Base-by-base conservation (phyloP, 2,329 filamentous ascomycete genomes). In the Fusarium stilboides region DNA sequence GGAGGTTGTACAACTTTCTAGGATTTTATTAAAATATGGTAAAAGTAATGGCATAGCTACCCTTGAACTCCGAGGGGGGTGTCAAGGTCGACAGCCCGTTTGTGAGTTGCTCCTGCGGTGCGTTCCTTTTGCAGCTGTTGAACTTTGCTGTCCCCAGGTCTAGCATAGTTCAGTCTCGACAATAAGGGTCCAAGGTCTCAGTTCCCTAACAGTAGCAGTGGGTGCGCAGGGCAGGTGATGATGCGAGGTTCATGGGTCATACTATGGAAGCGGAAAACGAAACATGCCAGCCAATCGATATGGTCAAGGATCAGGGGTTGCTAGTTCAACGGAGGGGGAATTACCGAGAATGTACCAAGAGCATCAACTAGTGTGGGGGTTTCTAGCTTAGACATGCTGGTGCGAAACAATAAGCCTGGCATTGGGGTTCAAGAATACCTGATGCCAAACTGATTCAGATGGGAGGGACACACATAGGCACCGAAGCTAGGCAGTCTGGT, bases 101-200 rank as follows among this genome's bases (percentile, higher is more conserved):
- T 10, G 9, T 22, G 14, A 13, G 8, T 10, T 50, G 7, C 14
- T 49, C 15, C 8, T 49, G 9, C 5, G 19, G 19, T 6, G 14
- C 14, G 19, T 51, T 13, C 22, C 22, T 19, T 9, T 22, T 39
- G 17, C 14, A 15, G n/a, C 19, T 50, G 13, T 20, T 31, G 39
- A 24, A 26, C 24, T 33, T 46, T 39, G 8, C n/a, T 28, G 54
- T 54, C 54, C 53, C 67, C 56, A 60, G 60, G 47, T 53, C 52
- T 45, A 65, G 51, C 57, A 49, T 59, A 62, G 43, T 51, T 62
- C 45, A 59, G 42, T 51, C 44, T 53, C 47, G 50, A 53, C 42
- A 59, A 60, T 58, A 60, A 72, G 69, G 71, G 60, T 68, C 57
- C 62, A 62, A 37, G 60, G 53, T 46, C 36, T 57, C 43, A 24